phyloP scores from a whole-genome alignment of 2,329 filamentous ascomycete genomes.

The Berkeleyomyces basicola region DNA sequence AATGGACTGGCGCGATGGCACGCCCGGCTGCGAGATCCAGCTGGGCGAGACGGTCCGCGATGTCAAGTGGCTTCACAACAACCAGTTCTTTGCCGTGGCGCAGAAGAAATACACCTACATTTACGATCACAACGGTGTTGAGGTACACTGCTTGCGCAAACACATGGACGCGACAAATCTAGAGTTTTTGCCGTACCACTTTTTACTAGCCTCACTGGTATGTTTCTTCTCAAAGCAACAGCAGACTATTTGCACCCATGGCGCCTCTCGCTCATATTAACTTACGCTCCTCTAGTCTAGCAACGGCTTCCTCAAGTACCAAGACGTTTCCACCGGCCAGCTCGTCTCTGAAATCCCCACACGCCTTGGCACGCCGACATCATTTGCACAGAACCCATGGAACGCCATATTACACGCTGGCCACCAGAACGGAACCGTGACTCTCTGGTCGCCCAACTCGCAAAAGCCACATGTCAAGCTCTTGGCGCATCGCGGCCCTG shows the following conservation, averaged over 20 bases:
- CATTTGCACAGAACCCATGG: constrained; percentile 74
- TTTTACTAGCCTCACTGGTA: constrained; percentile 72
- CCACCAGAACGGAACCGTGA: constrained; percentile 88
- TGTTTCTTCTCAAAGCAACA: constrained; percentile 21
- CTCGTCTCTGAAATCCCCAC: constrained; percentile 76
- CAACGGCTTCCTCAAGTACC: constrained; percentile 77
- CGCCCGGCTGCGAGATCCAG: constrained; percentile 79
- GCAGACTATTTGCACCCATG: too few species aligned
- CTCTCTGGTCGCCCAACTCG: constrained; percentile 88
- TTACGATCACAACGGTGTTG: constrained; percentile 79
- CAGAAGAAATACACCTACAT: constrained; percentile 97
- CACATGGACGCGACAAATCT: constrained; percentile 84
- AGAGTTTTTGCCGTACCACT: constrained; percentile 94
- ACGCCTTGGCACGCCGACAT: constrained; percentile 64
- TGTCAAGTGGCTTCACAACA: constrained; percentile 84
- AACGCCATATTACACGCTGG: constrained; percentile 87
- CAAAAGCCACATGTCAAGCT: constrained; percentile 78
- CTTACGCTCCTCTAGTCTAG: constrained; percentile 37
- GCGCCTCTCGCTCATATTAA: not conserved
- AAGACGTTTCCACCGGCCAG: constrained; percentile 85
- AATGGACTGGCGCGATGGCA: constrained; percentile 91
- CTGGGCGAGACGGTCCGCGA: constrained; percentile 81
- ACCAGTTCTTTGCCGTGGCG: constrained; percentile 84
- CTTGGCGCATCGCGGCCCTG: constrained; percentile 74
- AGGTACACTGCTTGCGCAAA: constrained; percentile 79